These are phyloP conservation scores for Blastobotrys ciferrii DNA, from an alignment of 1,139 yeast genomes.

Conservation along the genomic window DNA sequence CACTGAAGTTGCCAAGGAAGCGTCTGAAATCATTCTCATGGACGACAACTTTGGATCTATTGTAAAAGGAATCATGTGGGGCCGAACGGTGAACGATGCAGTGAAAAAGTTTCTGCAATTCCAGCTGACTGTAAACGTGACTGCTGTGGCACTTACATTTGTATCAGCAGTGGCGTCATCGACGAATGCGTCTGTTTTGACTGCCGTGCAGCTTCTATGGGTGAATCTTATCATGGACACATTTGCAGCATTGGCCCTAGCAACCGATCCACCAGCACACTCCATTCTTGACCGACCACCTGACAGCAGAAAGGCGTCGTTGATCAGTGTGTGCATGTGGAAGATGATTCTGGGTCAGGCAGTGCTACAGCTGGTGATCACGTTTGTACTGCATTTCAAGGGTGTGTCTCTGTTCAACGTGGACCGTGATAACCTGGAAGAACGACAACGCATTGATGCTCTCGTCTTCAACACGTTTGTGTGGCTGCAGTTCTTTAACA, in stretches of 20 bases:
- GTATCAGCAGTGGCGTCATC: constrained; percentile 86
- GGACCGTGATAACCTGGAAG: constrained; percentile 35
- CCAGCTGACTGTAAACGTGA: constrained; percentile 91
- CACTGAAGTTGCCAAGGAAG: constrained; percentile 80
- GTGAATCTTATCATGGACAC: constrained; percentile 98
- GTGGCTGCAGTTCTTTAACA: constrained; percentile 94
- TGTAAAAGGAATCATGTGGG: constrained; percentile 99
- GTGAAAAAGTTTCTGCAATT: constrained; percentile 94
- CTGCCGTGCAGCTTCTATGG: constrained; percentile 97
- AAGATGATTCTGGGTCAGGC: constrained; percentile 95
- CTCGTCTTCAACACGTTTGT: constrained; percentile 94
- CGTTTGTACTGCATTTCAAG: constrained; percentile 77
- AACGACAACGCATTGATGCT: constrained; percentile 64
- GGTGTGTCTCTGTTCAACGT: constrained; percentile 61
- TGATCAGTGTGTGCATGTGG: constrained; percentile 94
- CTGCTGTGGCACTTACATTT: constrained; percentile 91
- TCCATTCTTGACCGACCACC: constrained; percentile 78
- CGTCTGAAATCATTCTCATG: constrained; percentile 65
- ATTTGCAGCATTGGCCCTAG: constrained; percentile 93
- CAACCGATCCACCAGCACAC: constrained; percentile 94
- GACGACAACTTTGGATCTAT: constrained; percentile 94
- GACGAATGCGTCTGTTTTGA: constrained; percentile 78
- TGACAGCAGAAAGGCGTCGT: constrained; percentile 74
- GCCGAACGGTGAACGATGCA: constrained; percentile 92
- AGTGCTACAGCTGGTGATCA: constrained; percentile 67